Evolutionary conservation across 768 basidiomycete species (phyloP).

Genomic region (Sutorius australiensis): DNA sequence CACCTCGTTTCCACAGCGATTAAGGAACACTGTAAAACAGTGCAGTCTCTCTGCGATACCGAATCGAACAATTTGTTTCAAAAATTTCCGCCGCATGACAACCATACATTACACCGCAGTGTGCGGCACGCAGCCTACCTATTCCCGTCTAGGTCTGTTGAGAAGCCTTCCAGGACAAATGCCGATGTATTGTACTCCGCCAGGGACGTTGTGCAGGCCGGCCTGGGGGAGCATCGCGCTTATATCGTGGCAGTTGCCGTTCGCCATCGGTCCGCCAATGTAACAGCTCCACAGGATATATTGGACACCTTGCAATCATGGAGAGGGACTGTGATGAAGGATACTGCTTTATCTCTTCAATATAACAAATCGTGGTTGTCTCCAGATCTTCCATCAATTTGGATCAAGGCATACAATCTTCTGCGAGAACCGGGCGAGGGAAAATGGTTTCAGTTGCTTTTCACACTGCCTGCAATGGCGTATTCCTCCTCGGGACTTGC

Average conservation of each 20-base stretch:
- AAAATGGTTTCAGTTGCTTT: constrained; percentile 25
- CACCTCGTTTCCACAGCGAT: constrained; percentile 25
- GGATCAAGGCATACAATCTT: constrained; percentile 28
- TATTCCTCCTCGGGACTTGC: constrained; percentile 18
- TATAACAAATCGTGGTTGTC: constrained; percentile 31
- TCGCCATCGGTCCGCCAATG: background rate
- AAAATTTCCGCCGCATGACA: constrained; percentile 3
- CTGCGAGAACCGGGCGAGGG: constrained; percentile 11
- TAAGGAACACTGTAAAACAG: constrained; percentile 21
- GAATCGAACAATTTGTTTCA: background rate
- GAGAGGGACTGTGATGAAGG: background rate
- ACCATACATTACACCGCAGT: constrained; percentile 17
- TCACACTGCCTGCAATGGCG: constrained; percentile 32
- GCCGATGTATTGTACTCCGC: constrained; percentile 10
- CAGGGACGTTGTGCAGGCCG: constrained; percentile 4
- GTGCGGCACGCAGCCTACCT: constrained; percentile 14
- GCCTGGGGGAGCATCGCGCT: constrained; percentile 14
- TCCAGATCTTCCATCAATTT: constrained; percentile 16
- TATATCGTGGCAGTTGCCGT: constrained; percentile 13
- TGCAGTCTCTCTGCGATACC: constrained; percentile 11
- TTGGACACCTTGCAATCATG: constrained; percentile 8
- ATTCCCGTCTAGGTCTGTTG: constrained; percentile 11
- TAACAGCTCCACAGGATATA: background rate
- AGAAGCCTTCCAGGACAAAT: background rate
- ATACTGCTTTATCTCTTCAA: constrained; percentile 7